phyloP scores from a whole-genome alignment of 257 asterid species.

The Verbascum thapsus region DNA sequence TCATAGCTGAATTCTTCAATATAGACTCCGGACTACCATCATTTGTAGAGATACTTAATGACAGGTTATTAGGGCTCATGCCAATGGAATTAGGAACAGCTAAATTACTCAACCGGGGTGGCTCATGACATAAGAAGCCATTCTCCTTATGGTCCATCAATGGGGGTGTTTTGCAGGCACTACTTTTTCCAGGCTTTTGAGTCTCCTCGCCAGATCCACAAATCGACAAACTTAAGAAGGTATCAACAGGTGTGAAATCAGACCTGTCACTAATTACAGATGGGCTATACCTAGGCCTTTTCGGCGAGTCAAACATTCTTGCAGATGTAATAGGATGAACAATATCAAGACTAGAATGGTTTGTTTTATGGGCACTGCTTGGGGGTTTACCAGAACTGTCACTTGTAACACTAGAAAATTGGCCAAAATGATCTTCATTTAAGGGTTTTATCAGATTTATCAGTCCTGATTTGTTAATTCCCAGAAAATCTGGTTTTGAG shows the following conservation, averaged over 20 bases:
- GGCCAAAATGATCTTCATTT: constrained; percentile 34
- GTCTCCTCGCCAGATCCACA: constrained; percentile 37
- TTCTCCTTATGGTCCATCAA: constrained; percentile 33
- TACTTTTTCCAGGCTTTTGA: constrained; percentile 43
- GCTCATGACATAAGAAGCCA: constrained; percentile 41
- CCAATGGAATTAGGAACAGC: constrained; percentile 23
- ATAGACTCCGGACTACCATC: constrained; percentile 57
- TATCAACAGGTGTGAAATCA: constrained; percentile 40
- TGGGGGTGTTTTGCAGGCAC: constrained; percentile 31
- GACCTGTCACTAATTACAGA: constrained; percentile 30
- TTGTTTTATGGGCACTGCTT: constrained; percentile 20
- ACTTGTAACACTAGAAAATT: constrained; percentile 22
- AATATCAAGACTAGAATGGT: constrained; percentile 27
- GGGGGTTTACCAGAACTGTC: constrained; percentile 27
- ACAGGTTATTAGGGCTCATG: constrained; percentile 35
- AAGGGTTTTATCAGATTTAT: constrained; percentile 30
- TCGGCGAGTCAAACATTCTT: constrained; percentile 43
- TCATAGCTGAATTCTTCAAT: constrained; percentile 65
- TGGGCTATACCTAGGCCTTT: constrained; percentile 41
- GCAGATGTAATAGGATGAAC: constrained; percentile 32
- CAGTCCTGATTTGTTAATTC: constrained; percentile 27
- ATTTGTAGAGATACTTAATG: constrained; percentile 34
- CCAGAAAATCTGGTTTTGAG: constrained; percentile 31
- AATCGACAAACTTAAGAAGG: constrained; percentile 55
- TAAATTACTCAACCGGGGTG: constrained; percentile 36